Conservation (phyloP, 352 stramenopile species). For the Phytophthora macrochlamydospora region DNA sequence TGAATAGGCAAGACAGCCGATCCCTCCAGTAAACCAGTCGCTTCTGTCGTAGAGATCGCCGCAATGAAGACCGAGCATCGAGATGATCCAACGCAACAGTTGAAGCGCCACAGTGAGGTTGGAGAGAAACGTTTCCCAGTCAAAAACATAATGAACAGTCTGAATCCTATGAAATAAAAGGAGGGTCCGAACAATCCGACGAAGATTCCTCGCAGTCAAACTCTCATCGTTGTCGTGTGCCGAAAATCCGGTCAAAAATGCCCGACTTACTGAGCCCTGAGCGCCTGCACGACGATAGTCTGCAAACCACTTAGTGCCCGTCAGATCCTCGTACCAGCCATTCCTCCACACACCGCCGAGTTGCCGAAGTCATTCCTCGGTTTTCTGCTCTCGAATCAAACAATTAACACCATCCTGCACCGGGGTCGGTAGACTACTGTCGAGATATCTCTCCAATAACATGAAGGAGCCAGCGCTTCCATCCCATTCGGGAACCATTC, state of each 20-base stretch:
- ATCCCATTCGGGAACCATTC: constrained; percentile 9
- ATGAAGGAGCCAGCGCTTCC: neutral
- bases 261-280: neutral
- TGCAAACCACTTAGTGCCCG: constrained; percentile 27
- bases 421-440: no score
- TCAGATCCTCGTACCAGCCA: constrained; percentile 31
- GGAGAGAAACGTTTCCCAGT: constrained; percentile 34
- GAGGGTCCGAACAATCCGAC: constrained; percentile 2
- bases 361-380: constrained; percentile 17
- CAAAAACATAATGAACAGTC: constrained; percentile 11
- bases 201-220: constrained; percentile 18
- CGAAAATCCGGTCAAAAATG: constrained; percentile 2
- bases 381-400: constrained; percentile 13
- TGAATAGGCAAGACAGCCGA: constrained; percentile 29
- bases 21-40: constrained; percentile 11
- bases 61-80: constrained; percentile 21
- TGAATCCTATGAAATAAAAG: no score
- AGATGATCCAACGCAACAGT: constrained; percentile 38
- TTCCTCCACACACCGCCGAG: constrained; percentile 18
- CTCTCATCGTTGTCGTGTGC: constrained; percentile 6
- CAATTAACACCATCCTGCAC: constrained; percentile 8
- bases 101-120: constrained; percentile 32
- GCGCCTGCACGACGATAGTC: constrained; percentile 14
- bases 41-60: neutral
- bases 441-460: constrained; percentile 14